Base-by-base conservation (phyloP, 2,329 filamentous ascomycete genomes). In the Berkeleyomyces basicola region DNA sequence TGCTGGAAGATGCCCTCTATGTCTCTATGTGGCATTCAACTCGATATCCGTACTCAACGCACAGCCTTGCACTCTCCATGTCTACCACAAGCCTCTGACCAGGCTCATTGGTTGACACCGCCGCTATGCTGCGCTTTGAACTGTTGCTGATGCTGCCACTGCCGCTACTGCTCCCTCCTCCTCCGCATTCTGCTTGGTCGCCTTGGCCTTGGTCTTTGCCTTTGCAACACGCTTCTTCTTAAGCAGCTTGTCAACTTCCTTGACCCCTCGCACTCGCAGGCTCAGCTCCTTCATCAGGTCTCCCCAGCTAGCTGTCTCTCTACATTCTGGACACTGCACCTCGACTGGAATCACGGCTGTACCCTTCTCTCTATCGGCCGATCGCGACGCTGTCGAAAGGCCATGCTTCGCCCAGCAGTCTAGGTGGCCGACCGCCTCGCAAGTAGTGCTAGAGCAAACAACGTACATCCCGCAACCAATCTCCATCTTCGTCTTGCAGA, bases 201-300 rank as follows among this genome's bases (percentile, higher is more conserved):
- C 14, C 61, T 58, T 62, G 11, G n/a, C n/a, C 42, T 58, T 62
- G 11, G n/a, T 10, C 42, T 46, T 61, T n/a, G 58, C 33, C 49
- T 72, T 73, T 4, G 67, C 64, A 46, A 66, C 64, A 44, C 72
- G 70, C 63, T 72, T 75, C 67, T 74, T 75, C 70, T 82, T 88
- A 67, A 90, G 77, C 36, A 96, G 68, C 67, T 83, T 83, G 47
- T 84, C 80, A 0, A 91, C 75, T 67, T 90, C 86, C 63, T 86
- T 86, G 62, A 79, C 73, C 0, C 86, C 90, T 33, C 88, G 80
- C 43, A 82, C 76, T 40, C 92, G 80, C 58, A 96, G 74, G 59
- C 81, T 93, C 67, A 95, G 73, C 70, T 95, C 91, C 70, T 84
- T 91, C 75, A 95, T 86, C 74, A 96, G 82, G 58, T 87, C 81